Percentiles rank a stretch among this genome's conserved stretches.
These are phyloP conservation scores for Boletus insuetus DNA, from an alignment of 768 basidiomycete species.

Conservation along the genomic window DNA sequence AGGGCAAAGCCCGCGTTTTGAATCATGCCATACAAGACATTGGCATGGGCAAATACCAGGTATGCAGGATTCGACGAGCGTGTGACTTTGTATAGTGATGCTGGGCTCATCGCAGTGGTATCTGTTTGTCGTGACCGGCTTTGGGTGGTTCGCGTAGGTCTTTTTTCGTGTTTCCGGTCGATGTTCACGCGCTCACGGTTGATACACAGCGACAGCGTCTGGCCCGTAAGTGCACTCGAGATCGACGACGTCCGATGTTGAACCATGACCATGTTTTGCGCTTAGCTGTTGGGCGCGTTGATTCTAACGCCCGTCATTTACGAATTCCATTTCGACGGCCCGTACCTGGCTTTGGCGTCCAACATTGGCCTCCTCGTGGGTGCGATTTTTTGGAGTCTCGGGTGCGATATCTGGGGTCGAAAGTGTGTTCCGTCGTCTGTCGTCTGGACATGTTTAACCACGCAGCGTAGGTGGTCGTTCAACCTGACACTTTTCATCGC, in stretches of 20 bases:
- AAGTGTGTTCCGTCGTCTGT: conserved; percentile 26
- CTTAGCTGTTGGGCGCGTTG: conserved; percentile 40
- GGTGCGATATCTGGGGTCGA: conserved; percentile 52
- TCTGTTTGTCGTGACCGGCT: conserved; percentile 38
- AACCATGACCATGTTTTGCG: background rate
- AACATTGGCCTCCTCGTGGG: conserved; percentile 55
- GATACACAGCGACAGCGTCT: conserved; percentile 33
- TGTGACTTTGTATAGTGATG: background rate
- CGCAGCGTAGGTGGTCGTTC: conserved; percentile 42
- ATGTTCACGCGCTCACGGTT: background rate
- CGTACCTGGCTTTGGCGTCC: conserved; percentile 48
- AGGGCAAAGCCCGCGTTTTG: conserved; percentile 46
- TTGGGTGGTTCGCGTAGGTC: conserved; percentile 42
- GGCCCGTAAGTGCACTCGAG: conserved; percentile 34
- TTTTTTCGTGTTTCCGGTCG: background rate
- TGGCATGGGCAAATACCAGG: conserved; percentile 59
- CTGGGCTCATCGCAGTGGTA: conserved; percentile 28
- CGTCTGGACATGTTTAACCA: background rate
- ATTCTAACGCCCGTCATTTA: conserved; percentile 46
- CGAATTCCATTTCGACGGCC: conserved; percentile 48
- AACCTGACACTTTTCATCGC: conserved; percentile 55
- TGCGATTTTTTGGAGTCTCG: conserved; percentile 47
- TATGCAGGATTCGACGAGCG: conserved; percentile 1
- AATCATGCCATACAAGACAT: conserved; percentile 50
- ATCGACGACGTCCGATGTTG: background rate